Conservation (phyloP, 495 filamentous ascomycete species). For the Penicillium mononematosum region DNA sequence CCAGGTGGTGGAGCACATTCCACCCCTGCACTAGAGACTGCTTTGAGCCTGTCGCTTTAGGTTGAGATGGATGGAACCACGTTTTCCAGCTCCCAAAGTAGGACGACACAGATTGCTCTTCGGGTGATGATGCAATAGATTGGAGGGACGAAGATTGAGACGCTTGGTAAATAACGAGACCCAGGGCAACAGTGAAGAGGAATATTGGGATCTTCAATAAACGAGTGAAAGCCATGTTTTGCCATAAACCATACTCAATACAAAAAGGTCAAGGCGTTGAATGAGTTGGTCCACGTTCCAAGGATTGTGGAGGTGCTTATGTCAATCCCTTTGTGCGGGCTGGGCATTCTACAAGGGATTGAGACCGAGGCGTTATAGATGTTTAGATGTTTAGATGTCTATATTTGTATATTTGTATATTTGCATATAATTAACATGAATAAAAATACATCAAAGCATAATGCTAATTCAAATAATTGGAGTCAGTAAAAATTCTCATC, state of each 20-base stretch:
- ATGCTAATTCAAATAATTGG: too few relatives aligned
- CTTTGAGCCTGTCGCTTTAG: background rate
- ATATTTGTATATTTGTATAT: too few relatives aligned
- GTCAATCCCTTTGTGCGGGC: background rate
- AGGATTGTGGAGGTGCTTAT: background rate
- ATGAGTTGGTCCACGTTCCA: background rate
- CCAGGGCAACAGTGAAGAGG: background rate
- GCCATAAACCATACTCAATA: background rate
- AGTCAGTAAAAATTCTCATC: too few relatives aligned
- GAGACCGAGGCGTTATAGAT: too few relatives aligned
- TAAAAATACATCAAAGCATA: too few relatives aligned
- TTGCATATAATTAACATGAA: too few relatives aligned
- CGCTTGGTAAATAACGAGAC: background rate
- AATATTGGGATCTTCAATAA: background rate
- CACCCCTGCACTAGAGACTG: conserved; percentile 28
- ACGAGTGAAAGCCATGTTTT: background rate
- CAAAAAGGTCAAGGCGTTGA: background rate
- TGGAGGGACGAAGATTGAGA: background rate
- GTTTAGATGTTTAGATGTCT: too few relatives aligned
- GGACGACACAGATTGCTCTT: background rate
- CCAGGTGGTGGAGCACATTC: conserved; percentile 57
- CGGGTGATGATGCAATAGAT: background rate
- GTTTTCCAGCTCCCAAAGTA: background rate
- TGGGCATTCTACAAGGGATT: too few relatives aligned
- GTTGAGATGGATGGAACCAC: background rate